A percentile compares a stretch with the other conserved stretches of the same genome.
Evolutionary conservation across 257 asterid genomes (phyloP).

Genomic region (Avicennia marina): DNA sequence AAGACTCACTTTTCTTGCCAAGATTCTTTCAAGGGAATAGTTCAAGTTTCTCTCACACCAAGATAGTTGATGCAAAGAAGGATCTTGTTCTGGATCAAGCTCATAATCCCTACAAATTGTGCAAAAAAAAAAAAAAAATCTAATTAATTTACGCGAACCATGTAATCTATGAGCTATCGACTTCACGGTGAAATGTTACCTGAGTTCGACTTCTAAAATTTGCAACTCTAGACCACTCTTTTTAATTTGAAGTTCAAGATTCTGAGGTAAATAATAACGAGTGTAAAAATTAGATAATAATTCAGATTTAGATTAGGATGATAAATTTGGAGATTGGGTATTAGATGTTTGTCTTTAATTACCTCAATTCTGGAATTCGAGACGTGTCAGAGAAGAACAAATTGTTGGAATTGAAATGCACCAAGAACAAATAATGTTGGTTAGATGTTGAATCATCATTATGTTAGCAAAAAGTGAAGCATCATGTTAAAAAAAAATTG

Average conservation of each 20-base stretch:
- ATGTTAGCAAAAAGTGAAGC: neutral
- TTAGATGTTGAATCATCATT: constrained; percentile 2
- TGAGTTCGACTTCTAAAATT: constrained; percentile 39
- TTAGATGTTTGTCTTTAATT: too few relatives aligned
- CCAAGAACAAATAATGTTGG: constrained; percentile 11
- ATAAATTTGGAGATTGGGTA: too few relatives aligned
- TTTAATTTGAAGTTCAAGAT: constrained; percentile 47
- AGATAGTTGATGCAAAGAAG: constrained; percentile 52
- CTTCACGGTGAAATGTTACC: constrained; percentile 25
- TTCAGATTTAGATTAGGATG: neutral
- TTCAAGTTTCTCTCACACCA: constrained; percentile 62
- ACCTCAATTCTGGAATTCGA: constrained; percentile 38
- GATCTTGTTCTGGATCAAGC: constrained; percentile 28
- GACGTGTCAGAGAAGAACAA: neutral
- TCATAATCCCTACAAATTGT: constrained; percentile 55
- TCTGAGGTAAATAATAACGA: constrained; percentile 20
- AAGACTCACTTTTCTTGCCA: constrained; percentile 31
- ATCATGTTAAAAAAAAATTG: neutral
- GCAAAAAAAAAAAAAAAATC: neutral
- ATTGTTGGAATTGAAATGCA: constrained; percentile 3
- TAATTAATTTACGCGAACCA: neutral
- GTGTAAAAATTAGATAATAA: neutral
- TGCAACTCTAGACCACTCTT: constrained; percentile 36
- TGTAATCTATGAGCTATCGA: too few relatives aligned
- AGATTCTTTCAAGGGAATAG: constrained; percentile 29